phyloP scores from a whole-genome alignment of 1,284 basidiomycete species.

The Rugosomyces carneus region DNA sequence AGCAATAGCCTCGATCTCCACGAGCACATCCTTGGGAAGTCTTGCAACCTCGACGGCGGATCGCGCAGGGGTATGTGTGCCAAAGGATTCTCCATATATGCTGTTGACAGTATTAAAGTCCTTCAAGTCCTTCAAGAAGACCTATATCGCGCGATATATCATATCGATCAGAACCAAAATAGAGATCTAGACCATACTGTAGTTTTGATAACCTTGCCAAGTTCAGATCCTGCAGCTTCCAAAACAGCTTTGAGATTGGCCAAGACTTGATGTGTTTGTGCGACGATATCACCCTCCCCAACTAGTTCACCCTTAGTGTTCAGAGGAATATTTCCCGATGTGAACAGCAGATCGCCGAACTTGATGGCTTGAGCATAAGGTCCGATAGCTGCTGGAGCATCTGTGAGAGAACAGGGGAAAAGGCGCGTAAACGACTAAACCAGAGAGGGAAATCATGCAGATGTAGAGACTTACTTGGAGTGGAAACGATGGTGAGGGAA shows the following conservation, averaged over 20 bases:
- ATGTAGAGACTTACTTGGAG: conserved; percentile 30
- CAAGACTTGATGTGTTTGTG: conserved; percentile 81
- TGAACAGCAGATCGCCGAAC: conserved; percentile 81
- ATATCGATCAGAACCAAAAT: not conserved
- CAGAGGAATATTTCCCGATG: conserved; percentile 87
- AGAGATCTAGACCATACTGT: conserved; percentile 42
- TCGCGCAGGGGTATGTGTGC: conserved; percentile 88
- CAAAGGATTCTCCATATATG: conserved; percentile 77
- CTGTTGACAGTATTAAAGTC: conserved; percentile 85
- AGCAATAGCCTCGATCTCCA: conserved; percentile 91
- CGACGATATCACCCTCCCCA: conserved; percentile 68
- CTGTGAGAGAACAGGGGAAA: conserved; percentile 39
- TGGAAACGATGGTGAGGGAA: conserved; percentile 49
- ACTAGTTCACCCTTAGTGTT: conserved; percentile 72
- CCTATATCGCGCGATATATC: conserved; percentile 37
- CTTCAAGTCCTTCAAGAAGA: conserved; percentile 91
- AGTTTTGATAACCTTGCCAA: conserved; percentile 80
- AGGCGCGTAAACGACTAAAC: not conserved
- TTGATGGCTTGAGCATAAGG: conserved; percentile 91
- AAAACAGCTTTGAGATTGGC: conserved; percentile 84
- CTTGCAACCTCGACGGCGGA: conserved; percentile 78
- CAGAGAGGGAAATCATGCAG: not conserved
- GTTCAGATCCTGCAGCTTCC: conserved; percentile 73
- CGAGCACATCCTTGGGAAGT: conserved; percentile 53
- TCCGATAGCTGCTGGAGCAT: conserved; percentile 82